Percentiles rank a stretch among this genome's conserved stretches.
Conservation (phyloP, 345 rosid genomes). For the Citrus medica region DNA sequence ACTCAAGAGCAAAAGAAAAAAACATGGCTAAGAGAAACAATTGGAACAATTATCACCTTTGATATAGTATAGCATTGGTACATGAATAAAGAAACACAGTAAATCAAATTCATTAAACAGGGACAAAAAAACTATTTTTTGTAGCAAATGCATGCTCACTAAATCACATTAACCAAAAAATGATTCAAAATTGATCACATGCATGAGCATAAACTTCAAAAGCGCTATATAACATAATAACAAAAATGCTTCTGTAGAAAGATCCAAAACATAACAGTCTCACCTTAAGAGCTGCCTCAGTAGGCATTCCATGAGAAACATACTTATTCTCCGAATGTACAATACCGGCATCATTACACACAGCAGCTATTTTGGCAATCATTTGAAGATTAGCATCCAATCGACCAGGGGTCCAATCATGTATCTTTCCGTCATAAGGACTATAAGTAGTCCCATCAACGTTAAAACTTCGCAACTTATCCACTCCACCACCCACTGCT, state of each 20-base stretch:
- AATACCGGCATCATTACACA: constrained; percentile 64
- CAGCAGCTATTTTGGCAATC: constrained; percentile 59
- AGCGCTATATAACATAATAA: background rate
- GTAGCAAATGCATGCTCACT: background rate
- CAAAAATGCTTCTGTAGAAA: background rate
- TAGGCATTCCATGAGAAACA: constrained; percentile 64
- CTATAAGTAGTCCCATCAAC: constrained; percentile 66
- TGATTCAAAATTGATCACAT: background rate
- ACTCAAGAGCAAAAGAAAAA: background rate
- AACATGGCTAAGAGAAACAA: background rate
- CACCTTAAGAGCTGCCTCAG: constrained; percentile 81
- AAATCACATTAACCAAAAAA: background rate
- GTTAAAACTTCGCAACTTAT: constrained; percentile 41
- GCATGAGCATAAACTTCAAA: background rate
- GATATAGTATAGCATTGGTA: background rate
- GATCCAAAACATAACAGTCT: background rate
- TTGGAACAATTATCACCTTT: background rate
- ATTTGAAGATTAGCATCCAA: constrained; percentile 68
- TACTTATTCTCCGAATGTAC: constrained; percentile 47
- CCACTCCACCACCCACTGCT: constrained; percentile 44
- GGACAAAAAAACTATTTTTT: background rate
- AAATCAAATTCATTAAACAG: background rate
- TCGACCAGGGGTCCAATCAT: constrained; percentile 48
- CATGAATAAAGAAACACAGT: background rate
- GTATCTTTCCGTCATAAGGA: constrained; percentile 59